These are phyloP conservation scores for Phytopythium chamaehyphon DNA, from an alignment of 352 stramenopile genomes.

Conservation along the genomic window DNA sequence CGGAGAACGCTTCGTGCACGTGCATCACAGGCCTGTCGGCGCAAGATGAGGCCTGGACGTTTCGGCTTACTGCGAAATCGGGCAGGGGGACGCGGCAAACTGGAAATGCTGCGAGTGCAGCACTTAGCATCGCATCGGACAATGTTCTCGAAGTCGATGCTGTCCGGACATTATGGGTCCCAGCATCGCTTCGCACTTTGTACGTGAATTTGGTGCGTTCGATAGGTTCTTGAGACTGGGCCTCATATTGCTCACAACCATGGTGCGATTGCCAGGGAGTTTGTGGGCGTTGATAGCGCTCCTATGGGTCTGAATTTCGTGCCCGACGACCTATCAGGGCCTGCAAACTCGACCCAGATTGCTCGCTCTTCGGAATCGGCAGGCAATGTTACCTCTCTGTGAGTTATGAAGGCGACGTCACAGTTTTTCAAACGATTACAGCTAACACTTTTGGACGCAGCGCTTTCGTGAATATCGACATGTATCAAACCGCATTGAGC, in stretches of 20 bases:
- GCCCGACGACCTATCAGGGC: slow-evolving; percentile 19
- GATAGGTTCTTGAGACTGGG: background rate
- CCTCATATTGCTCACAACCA: background rate
- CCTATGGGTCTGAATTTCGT: slow-evolving; percentile 19
- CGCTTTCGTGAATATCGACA: slow-evolving; percentile 20
- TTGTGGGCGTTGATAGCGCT: slow-evolving; percentile 12
- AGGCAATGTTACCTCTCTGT: slow-evolving; percentile 15
- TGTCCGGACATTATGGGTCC: slow-evolving; percentile 26
- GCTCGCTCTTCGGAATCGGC: slow-evolving; percentile 9
- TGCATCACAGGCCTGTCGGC: slow-evolving; percentile 22
- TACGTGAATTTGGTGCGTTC: slow-evolving; percentile 9
- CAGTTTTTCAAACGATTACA: background rate
- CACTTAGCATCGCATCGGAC: too few relatives aligned
- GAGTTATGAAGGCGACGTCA: background rate
- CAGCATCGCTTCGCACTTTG: slow-evolving; percentile 16
- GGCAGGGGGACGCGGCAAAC: slow-evolving; percentile 1
- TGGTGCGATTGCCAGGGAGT: slow-evolving; percentile 14
- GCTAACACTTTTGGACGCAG: background rate
- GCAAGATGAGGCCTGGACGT: slow-evolving; percentile 13
- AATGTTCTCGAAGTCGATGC: slow-evolving; percentile 18
- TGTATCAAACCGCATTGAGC: slow-evolving; percentile 13
- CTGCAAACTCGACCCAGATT: slow-evolving; percentile 12
- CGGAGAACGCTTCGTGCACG: slow-evolving; percentile 33
- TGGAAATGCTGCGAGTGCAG: slow-evolving; percentile 4
- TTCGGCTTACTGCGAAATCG: slow-evolving; percentile 14